A percentile compares a stretch with the other conserved stretches of the same genome.
Conservation (phyloP, 495 filamentous ascomycete species). For the Letharia columbiana region DNA sequence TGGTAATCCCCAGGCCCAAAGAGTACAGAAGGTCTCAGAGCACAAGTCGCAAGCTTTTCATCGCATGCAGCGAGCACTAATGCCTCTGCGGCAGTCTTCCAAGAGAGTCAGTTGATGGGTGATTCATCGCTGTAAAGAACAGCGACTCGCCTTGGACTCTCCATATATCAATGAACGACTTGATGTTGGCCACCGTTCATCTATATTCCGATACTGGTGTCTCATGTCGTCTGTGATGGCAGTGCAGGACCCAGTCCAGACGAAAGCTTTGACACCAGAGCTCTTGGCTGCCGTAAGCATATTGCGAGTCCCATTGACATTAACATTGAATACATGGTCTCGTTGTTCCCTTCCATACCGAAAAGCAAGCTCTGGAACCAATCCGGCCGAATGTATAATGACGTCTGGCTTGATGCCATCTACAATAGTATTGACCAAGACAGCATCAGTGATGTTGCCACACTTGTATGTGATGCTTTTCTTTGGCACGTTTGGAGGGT, state of each 20-base stretch:
- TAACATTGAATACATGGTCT: conserved; percentile 38
- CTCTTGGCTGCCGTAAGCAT: conserved; percentile 44
- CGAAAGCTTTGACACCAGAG: conserved; percentile 44
- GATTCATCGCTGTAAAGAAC: conserved; percentile 2
- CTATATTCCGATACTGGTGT: conserved; percentile 43
- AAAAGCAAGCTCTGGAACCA: conserved; percentile 36
- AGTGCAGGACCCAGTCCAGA: conserved; percentile 51
- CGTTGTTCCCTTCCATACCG: conserved; percentile 36
- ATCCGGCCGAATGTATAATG: conserved; percentile 41
- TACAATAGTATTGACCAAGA: conserved; percentile 30
- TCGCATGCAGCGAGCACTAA: conserved; percentile 45
- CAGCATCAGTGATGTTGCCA: conserved; percentile 34
- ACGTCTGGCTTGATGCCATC: conserved; percentile 32
- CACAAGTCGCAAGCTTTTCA: conserved; percentile 41
- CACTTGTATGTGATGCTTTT: conserved; percentile 28
- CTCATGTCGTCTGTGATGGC: conserved; percentile 48
- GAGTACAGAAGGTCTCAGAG: conserved; percentile 49
- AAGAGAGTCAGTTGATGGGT: conserved; percentile 15
- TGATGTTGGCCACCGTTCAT: conserved; percentile 45
- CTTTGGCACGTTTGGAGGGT: conserved; percentile 31
- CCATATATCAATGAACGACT: conserved; percentile 47
- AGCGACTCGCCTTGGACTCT: conserved; percentile 44
- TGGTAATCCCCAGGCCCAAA: conserved; percentile 50
- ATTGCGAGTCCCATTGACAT: conserved; percentile 52
- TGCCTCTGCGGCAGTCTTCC: conserved; percentile 45